Conservation (phyloP, 257 asterid genomes). For the Solanum medicagineum region DNA sequence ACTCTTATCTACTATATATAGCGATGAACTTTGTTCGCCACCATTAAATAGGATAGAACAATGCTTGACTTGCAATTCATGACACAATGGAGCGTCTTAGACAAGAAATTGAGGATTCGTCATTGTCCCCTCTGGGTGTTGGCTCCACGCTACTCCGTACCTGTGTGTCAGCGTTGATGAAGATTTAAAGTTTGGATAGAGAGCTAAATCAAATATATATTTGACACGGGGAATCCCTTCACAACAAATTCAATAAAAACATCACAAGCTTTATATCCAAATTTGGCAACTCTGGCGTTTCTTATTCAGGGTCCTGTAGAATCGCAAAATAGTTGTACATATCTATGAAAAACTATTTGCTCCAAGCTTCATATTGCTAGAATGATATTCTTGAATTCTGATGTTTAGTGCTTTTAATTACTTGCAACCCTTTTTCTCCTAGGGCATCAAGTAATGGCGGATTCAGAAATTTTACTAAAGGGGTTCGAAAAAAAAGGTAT, state of each 20-base stretch:
- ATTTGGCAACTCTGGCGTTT: too few species aligned
- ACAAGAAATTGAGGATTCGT: neutral
- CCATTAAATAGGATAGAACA: neutral
- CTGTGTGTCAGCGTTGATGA: too few species aligned
- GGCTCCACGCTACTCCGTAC: too few species aligned
- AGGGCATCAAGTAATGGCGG: too few species aligned
- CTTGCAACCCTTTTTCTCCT: conserved; percentile 18
- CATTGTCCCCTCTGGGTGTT: neutral
- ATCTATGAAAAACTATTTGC: conserved; percentile 45
- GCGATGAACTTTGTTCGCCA: neutral
- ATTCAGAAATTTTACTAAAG: too few species aligned
- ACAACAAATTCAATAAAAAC: too few species aligned
- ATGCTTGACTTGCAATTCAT: neutral
- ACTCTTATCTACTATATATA: neutral
- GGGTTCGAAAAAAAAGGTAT: too few species aligned
- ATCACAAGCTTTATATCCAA: too few species aligned
- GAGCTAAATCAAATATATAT: too few species aligned
- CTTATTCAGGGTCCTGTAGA: too few species aligned
- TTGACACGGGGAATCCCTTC: too few species aligned
- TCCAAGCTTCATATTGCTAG: conserved; percentile 56
- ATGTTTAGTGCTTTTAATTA: conserved; percentile 38
- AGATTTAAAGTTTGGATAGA: too few species aligned
- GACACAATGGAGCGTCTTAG: neutral
- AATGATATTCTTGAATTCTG: conserved; percentile 10
- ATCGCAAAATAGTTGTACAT: conserved; percentile 11